phyloP scores from a whole-genome alignment of 768 basidiomycete species.

The Asterophora parasitica region DNA sequence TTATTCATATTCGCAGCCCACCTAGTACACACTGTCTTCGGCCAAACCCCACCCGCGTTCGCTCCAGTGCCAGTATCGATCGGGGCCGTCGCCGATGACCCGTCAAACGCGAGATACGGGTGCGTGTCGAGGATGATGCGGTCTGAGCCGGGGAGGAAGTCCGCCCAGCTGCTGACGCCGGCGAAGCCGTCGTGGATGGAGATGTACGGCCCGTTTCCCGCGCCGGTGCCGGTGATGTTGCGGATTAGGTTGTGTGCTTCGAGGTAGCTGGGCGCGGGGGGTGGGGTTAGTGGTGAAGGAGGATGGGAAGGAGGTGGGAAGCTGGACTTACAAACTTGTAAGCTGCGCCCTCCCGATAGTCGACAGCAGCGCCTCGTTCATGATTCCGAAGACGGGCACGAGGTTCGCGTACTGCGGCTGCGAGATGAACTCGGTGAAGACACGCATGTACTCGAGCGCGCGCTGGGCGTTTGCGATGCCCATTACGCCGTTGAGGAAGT shows the following conservation, averaged over 20 bases:
- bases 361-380: constrained; percentile 54
- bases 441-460: constrained; percentile 72
- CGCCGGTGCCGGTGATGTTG: constrained; percentile 67
- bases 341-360: constrained; percentile 55
- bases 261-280: constrained; percentile 41
- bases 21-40: constrained; percentile 38
- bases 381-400: constrained; percentile 56
- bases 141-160: constrained; percentile 34
- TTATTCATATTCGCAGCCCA: constrained; percentile 39
- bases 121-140: constrained; percentile 37
- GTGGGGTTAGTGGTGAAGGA: too few species aligned
- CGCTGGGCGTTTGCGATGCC: constrained; percentile 85
- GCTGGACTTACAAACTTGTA: constrained; percentile 61
- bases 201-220: constrained; percentile 60
- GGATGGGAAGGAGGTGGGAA: too few species aligned
- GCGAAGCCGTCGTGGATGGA: constrained; percentile 43
- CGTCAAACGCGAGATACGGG: constrained; percentile 46
- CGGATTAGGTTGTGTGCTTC: constrained; percentile 61
- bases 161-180: constrained; percentile 30
- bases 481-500: constrained; percentile 74
- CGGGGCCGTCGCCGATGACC: constrained; percentile 25
- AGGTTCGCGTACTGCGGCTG: constrained; percentile 70
- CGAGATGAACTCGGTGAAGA: constrained; percentile 77
- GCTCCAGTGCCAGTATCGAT: constrained; percentile 27
- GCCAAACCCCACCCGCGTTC: constrained; percentile 37